A percentile compares a stretch with the other conserved stretches of the same genome.
phyloP scores from a whole-genome alignment of 768 basidiomycete species.

The Dioszegia hungarica region DNA sequence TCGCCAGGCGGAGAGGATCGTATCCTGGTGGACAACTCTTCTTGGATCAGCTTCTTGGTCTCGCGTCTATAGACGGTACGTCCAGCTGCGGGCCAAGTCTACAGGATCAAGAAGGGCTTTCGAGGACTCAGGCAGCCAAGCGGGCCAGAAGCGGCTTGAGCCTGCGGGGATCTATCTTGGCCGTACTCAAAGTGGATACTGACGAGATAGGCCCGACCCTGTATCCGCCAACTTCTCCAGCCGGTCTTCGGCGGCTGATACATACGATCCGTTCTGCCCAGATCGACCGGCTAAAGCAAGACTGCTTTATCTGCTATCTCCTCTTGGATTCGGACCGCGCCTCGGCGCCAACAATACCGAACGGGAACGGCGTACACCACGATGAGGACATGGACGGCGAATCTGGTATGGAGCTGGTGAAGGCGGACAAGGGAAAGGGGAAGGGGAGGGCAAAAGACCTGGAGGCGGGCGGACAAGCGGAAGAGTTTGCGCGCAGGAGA shows the following conservation, averaged over 20 bases:
- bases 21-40: slow-evolving; percentile 28
- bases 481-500: slow-evolving; percentile 26
- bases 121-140: no score
- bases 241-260: slow-evolving; percentile 25
- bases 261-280: slow-evolving; percentile 22
- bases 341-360: background rate
- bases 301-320: slow-evolving; percentile 42
- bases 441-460: background rate
- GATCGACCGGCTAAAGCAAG: slow-evolving; percentile 34
- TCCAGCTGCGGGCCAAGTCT: no score
- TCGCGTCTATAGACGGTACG: slow-evolving; percentile 34
- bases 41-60: slow-evolving; percentile 27
- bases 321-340: slow-evolving; percentile 23
- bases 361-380: slow-evolving; percentile 9
- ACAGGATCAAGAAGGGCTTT: no score
- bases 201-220: slow-evolving; percentile 14
- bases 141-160: no score
- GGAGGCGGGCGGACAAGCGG: slow-evolving; percentile 1
- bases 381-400: slow-evolving; percentile 14
- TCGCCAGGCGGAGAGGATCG: slow-evolving; percentile 11
- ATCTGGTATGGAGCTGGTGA: background rate
- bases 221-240: slow-evolving; percentile 36
- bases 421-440: slow-evolving; percentile 4
- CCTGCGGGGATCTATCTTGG: background rate
- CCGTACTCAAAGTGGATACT: background rate